Evolutionary conservation across 495 filamentous ascomycete genomes (phyloP), one percentile per base, ranked within the genome.

Genomic region (Penicillium flavigenum): DNA sequence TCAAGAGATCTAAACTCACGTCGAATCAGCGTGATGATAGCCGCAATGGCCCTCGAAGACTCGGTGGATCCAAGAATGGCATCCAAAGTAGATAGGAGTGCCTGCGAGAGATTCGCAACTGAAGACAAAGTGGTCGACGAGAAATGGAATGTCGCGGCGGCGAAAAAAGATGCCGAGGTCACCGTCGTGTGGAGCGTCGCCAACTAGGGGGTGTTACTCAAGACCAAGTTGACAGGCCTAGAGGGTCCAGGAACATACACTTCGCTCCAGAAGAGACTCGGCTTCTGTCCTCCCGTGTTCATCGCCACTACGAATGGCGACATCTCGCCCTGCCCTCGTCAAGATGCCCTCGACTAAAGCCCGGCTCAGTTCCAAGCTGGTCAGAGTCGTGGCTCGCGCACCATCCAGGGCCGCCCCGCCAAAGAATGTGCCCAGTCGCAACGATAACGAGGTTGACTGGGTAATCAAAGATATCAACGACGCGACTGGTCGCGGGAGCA

Each of bases 61-160:
- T 92, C 89, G 5, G 89, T 91, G 19, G 83, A 87, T 14, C 89
- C 89, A 31, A 92, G 81, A 54, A 90, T 86, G 19, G 86, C 83
- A 70, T 92, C 88, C 27, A 92, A 73, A 2, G 83, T 83, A 29
- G 83, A 81, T 17, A 91, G 66, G 11, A 89, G 78, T 17, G 84
- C 76, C 65, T 88, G 85, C 0, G 86, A 86, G 51, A 88, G 72
- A 56, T 86, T 82, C 5, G 81, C 82, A 20, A 81, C 74, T 17
- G 83, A 83, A 3, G 79, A 76, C 49, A 91, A 70, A 9, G 85
- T 83, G 1, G 86, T 82, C 7, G 83, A 80, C 24, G 86, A 85
- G 39, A 89, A 66, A 53, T 89, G 81, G 58, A 92, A 91, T n/a
- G 87, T 82, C 1, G 87, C 81, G 24, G 87, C 83, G 48, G 84